Evolutionary conservation across 2,329 filamentous ascomycete genomes (phyloP), one percentile per base, ranked within the genome.

Genomic region (Annulohypoxylon truncatum): DNA sequence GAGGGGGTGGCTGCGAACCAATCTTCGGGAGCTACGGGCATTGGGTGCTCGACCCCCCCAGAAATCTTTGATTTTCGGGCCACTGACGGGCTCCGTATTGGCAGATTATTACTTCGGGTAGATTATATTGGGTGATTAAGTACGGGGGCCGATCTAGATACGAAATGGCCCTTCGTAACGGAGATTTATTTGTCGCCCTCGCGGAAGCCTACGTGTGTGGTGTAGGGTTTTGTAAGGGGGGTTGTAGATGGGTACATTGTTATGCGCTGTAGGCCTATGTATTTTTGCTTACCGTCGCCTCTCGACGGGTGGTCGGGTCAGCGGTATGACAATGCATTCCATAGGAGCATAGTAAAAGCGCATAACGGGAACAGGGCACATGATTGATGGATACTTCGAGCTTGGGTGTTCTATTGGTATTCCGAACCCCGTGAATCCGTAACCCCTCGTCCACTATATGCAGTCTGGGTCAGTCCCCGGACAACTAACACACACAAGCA

Each of bases 21-120:
- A 54, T 22, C 35, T 66, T 61, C 63, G 54, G 66, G 53, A 59
- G 24, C 10, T 42, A 58, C 57, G 61, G 53, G 40, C 35, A 56
- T 47, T 47, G 15, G n/a, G n/a, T 13, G 13, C 12, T 48, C 28
- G 20, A 46, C 81, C 82, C 2, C 26, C 29, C 28, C 28, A 35
- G 48, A 52, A 31, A 61, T 58, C 38, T 51, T 28, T 54, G 56
- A 5, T n/a, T 18, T 54, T 46, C 42, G 20, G 52, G 35, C 56
- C 63, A 64, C 44, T 61, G 18, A 59, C 29, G n/a, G 18, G 18
- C 26, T 33, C 56, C 55, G 22, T 60, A 66, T 48, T 55, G 50
- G 29, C 35, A 48, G 44, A 65, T 63, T 62, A 66, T 55, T 62
- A 46, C 47, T 47, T 54, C 47, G 13, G 24, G 42, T 38, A 54